phyloP scores from a whole-genome alignment of 2,329 filamentous ascomycete genomes.

The Aspergillus unguis region DNA sequence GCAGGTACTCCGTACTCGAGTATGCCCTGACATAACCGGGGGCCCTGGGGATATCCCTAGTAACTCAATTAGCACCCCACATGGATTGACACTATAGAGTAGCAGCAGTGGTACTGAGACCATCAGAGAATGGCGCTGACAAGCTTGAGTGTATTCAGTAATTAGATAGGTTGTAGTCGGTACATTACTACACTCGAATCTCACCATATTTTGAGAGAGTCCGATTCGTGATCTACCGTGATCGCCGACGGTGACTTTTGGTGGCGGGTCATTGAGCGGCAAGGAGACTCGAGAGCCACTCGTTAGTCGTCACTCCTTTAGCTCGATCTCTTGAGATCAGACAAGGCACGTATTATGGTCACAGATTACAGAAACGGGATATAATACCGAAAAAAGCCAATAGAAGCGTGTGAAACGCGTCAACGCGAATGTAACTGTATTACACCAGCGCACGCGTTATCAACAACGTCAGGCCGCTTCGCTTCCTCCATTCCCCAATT shows the following conservation, averaged over 20 bases:
- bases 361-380: constrained; percentile 1
- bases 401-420: constrained; percentile 21
- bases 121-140: too few species aligned
- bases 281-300: constrained; percentile 11
- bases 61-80: too few species aligned
- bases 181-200: too few species aligned
- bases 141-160: too few species aligned
- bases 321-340: not conserved
- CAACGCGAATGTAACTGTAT: constrained; percentile 27
- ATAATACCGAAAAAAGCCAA: constrained; percentile 12
- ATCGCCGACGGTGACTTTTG: constrained; percentile 8
- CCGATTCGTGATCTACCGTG: constrained; percentile 14
- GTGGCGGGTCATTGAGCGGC: constrained; percentile 11
- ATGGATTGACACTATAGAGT: too few species aligned
- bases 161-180: too few species aligned
- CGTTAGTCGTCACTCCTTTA: constrained; percentile 1
- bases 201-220: too few species aligned
- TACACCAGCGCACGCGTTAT: constrained; percentile 15
- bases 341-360: constrained; percentile 18
- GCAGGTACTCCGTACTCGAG: too few species aligned
- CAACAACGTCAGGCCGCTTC: constrained; percentile 19
- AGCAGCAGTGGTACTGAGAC: too few species aligned
- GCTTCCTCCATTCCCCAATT: constrained; percentile 19
- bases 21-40: too few species aligned
- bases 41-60: too few species aligned